phyloP scores from a whole-genome alignment of 2,329 filamentous ascomycete genomes.

The Penicillium italicum region DNA sequence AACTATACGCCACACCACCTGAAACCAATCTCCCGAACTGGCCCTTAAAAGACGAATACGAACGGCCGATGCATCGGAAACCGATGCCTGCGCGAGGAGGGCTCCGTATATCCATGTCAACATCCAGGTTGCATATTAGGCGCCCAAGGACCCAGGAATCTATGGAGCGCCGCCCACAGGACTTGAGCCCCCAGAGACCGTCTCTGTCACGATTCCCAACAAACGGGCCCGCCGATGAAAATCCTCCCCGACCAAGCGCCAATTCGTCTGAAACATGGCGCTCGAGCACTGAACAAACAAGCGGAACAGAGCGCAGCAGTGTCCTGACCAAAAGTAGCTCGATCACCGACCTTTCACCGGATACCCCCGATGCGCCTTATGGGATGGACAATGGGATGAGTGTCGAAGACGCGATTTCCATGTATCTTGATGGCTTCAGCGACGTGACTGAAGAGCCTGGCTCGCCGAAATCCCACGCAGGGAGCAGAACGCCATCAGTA shows the following conservation, averaged over 20 bases:
- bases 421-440: slow-evolving; percentile 58
- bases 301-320: slow-evolving; percentile 78
- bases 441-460: slow-evolving; percentile 42
- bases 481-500: slow-evolving; percentile 33
- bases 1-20: slow-evolving; percentile 22
- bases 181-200: slow-evolving; percentile 22
- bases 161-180: slow-evolving; percentile 26
- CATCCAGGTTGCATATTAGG: slow-evolving; percentile 31
- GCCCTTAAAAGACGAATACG: slow-evolving; percentile 23
- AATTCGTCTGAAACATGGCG: slow-evolving; percentile 59
- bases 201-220: slow-evolving; percentile 32
- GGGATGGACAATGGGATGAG: slow-evolving; percentile 53
- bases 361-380: slow-evolving; percentile 65
- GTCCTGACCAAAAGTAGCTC: slow-evolving; percentile 76
- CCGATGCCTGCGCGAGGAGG: slow-evolving; percentile 26
- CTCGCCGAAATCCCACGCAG: slow-evolving; percentile 30
- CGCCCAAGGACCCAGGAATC: slow-evolving; percentile 27
- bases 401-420: slow-evolving; percentile 58
- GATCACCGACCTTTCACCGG: slow-evolving; percentile 55
- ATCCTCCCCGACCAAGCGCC: slow-evolving; percentile 53
- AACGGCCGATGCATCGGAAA: slow-evolving; percentile 26
- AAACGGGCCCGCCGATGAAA: slow-evolving; percentile 33
- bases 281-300: slow-evolving; percentile 55
- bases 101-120: slow-evolving; percentile 39
- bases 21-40: slow-evolving; percentile 13